Evolutionary conservation across 495 filamentous ascomycete species (phyloP), one percentile per base, ranked within the genome.

Genomic region (Haplographium delicatum): DNA sequence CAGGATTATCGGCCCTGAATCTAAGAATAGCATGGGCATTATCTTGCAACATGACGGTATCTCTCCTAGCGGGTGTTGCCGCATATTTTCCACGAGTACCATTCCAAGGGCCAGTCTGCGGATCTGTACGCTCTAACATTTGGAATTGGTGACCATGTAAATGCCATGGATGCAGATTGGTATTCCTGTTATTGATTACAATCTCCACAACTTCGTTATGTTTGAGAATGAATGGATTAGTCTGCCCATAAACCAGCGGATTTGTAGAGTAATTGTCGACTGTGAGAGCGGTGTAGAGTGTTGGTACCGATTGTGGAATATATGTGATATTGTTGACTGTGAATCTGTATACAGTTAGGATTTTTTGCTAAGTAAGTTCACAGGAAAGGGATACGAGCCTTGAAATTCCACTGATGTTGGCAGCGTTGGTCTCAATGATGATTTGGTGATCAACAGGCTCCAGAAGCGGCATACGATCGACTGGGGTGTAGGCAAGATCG

Each of bases 121-220:
- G 61, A 15, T 39, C 35, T 1, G 66, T 70, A 1, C 85, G 80
- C 24, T 68, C 66, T 23, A 88, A 62, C 7, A 88, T 66, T 59
- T 91, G 88, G 70, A 90, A 91, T 50, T 80, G 76, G 68, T 93
- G 89, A 2, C 88, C 89, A 73, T 94, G 56, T 4, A 76, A 58
- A 46, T 76, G 73, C 56, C 74, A 75, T 2, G 73, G 72, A 52
- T 72, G 72, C 5, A 61, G 78, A 25, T 83, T 84, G 0, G 67
- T 58, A 60, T 91, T 85, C 13, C 71, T 56, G 64, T 91, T 95
- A 72, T 91, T 91, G 16, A 95, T 54, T 9, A 91, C 69, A 23
- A 95, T 82, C 50, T 95, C 83, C 22, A 94, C 74, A 1, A 88
- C 65, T 4, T 90, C 71, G 35, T 72, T 71, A 43, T 84, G 76